A percentile compares a stretch with the other conserved stretches of the same genome.
Evolutionary conservation across 2,329 filamentous ascomycete species (phyloP).

Genomic region (Colletotrichum euphorbiae): DNA sequence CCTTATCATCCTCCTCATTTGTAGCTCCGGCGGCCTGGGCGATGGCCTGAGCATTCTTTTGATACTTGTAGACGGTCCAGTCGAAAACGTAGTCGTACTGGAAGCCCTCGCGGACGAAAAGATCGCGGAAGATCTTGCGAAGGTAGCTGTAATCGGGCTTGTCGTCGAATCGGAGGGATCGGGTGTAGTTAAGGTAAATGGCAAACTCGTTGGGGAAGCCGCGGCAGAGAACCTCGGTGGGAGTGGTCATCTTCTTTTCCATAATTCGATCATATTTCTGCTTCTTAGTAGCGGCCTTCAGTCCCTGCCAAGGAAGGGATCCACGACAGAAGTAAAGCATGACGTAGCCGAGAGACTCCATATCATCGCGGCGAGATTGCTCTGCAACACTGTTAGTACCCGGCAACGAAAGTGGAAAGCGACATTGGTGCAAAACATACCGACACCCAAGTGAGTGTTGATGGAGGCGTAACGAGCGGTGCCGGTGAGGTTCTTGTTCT

Average conservation of each 20-base stretch:
- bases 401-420: too few relatives aligned
- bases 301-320: constrained; percentile 97
- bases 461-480: constrained; percentile 98
- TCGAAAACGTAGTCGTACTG: constrained; percentile 99
- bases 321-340: constrained; percentile 99
- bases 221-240: constrained; percentile 97
- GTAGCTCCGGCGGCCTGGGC: constrained; percentile 76
- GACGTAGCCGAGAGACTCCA: constrained; percentile 98
- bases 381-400: constrained; percentile 64
- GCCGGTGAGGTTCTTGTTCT: constrained; percentile 99
- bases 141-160: constrained; percentile 99
- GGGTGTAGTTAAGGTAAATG: constrained; percentile 99
- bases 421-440: constrained; percentile 58
- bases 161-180: constrained; percentile 98
- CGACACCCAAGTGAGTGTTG: constrained; percentile 97
- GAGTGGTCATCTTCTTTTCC: constrained; percentile 99
- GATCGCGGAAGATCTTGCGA: constrained; percentile 99
- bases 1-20: constrained; percentile 82
- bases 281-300: constrained; percentile 99
- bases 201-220: constrained; percentile 99
- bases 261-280: constrained; percentile 99
- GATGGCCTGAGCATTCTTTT: constrained; percentile 94
- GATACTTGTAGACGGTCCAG: constrained; percentile 99
- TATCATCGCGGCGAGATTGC: constrained; percentile 98
- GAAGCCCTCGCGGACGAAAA: constrained; percentile 98